Conservation (phyloP, 345 rosid genomes). For the Lumnitzera racemosa region DNA sequence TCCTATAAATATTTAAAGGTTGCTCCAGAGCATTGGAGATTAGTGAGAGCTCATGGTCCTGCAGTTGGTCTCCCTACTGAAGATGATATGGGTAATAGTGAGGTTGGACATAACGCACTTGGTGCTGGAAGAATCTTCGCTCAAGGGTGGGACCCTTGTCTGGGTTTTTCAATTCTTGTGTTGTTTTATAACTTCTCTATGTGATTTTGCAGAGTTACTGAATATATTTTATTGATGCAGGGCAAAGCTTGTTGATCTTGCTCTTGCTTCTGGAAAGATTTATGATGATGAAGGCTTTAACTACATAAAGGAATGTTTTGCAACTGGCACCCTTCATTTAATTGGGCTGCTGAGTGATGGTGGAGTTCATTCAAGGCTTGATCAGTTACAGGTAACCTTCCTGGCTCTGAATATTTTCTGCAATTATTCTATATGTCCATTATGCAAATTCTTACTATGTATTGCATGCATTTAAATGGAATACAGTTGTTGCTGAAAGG, state of each 20-base stretch:
- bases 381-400: conserved; percentile 64
- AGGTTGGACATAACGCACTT: conserved; percentile 97
- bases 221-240: conserved; percentile 26
- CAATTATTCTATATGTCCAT: not conserved
- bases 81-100: conserved; percentile 99
- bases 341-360: conserved; percentile 95
- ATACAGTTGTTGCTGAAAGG: conserved; percentile 73
- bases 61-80: conserved; percentile 96
- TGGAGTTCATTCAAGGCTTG: conserved; percentile 94
- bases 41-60: conserved; percentile 81
- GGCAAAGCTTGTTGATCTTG: conserved; percentile 88
- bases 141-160: conserved; percentile 46
- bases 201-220: not conserved
- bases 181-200: not conserved
- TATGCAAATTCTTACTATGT: too few species aligned
- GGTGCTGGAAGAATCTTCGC: conserved; percentile 96
- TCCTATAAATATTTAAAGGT: conserved; percentile 22
- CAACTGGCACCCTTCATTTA: conserved; percentile 60
- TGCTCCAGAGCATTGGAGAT: conserved; percentile 81
- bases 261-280: conserved; percentile 89
- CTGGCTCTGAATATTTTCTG: not conserved
- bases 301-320: conserved; percentile 55
- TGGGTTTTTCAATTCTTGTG: not conserved
- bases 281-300: conserved; percentile 81
- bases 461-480: too few species aligned